Conservation (phyloP, 441 rosid genomes). For the Populus hybrid region DNA sequence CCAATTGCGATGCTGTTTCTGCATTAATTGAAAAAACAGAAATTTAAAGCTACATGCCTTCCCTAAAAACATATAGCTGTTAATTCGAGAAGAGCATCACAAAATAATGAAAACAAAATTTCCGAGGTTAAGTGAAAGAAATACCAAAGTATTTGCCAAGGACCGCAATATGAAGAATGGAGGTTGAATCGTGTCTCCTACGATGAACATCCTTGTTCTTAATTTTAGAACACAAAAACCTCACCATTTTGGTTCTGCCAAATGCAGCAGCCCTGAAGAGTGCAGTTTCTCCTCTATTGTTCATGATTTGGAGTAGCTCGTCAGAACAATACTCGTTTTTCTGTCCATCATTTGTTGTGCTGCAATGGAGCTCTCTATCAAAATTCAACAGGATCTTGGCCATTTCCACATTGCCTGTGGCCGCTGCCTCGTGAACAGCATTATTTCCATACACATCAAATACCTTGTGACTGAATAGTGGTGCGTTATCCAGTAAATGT, state of each 20-base stretch:
- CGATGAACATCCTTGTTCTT: neutral
- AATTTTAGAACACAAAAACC: neutral
- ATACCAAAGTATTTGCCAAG: constrained; percentile 20
- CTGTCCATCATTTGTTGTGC: neutral
- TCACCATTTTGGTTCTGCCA: constrained; percentile 13
- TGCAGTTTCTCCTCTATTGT: constrained; percentile 13
- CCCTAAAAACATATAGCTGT: too few species aligned
- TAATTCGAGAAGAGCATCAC: too few species aligned
- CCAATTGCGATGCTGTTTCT: constrained; percentile 22
- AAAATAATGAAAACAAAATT: too few species aligned
- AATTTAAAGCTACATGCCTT: neutral
- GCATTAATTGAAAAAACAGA: neutral
- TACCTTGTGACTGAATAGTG: neutral
- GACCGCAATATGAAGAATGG: constrained; percentile 28
- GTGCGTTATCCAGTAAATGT: neutral
- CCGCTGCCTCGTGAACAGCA: constrained; percentile 20
- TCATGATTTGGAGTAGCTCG: neutral
- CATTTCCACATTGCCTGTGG: neutral
- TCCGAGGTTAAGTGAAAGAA: neutral
- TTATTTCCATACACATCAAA: constrained; percentile 7
- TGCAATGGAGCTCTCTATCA: neutral
- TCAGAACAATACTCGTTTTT: too few species aligned
- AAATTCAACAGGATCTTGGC: too few species aligned
- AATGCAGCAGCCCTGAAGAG: constrained; percentile 21
- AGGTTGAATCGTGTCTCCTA: neutral